These are phyloP conservation scores for Fusarium verrucosum DNA, from an alignment of 2,329 filamentous ascomycete genomes.

Conservation along the genomic window DNA sequence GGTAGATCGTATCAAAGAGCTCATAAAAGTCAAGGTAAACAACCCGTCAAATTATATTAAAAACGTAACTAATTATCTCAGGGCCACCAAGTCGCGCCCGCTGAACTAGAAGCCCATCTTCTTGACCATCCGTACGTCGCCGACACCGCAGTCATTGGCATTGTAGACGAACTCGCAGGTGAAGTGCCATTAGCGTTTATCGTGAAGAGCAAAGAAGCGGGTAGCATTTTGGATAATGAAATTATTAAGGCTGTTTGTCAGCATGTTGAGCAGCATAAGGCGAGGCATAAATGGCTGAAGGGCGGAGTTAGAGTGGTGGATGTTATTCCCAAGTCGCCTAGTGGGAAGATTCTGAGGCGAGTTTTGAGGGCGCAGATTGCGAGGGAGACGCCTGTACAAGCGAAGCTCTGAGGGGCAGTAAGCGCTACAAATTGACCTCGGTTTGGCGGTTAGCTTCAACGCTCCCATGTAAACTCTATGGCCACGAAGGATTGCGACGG, in stretches of 20 bases:
- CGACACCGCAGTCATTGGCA: slow-evolving; percentile 78
- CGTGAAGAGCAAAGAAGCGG: slow-evolving; percentile 57
- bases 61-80: slow-evolving; percentile 42
- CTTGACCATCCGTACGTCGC: slow-evolving; percentile 76
- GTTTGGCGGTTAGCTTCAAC: too few species aligned
- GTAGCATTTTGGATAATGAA: slow-evolving; percentile 63
- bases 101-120: slow-evolving; percentile 79
- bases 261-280: slow-evolving; percentile 72
- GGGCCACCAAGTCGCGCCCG: slow-evolving; percentile 81
- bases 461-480: too few species aligned
- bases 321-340: slow-evolving; percentile 75
- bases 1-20: slow-evolving; percentile 76
- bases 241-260: slow-evolving; percentile 60
- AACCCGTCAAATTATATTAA: fast-evolving
- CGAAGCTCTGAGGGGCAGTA: slow-evolving; percentile 21
- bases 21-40: slow-evolving; percentile 79
- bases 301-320: slow-evolving; percentile 71
- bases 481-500: too few species aligned
- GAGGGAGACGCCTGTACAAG: background rate
- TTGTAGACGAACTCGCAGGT: slow-evolving; percentile 66
- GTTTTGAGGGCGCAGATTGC: slow-evolving; percentile 49
- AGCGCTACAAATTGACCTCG: too few species aligned
- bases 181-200: slow-evolving; percentile 72
- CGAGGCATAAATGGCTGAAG: slow-evolving; percentile 73
- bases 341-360: slow-evolving; percentile 69